Percentiles rank a stretch among this genome's conserved stretches.
Evolutionary conservation across 2,329 filamentous ascomycete species (phyloP).

Genomic region (Aspergillus ruber): DNA sequence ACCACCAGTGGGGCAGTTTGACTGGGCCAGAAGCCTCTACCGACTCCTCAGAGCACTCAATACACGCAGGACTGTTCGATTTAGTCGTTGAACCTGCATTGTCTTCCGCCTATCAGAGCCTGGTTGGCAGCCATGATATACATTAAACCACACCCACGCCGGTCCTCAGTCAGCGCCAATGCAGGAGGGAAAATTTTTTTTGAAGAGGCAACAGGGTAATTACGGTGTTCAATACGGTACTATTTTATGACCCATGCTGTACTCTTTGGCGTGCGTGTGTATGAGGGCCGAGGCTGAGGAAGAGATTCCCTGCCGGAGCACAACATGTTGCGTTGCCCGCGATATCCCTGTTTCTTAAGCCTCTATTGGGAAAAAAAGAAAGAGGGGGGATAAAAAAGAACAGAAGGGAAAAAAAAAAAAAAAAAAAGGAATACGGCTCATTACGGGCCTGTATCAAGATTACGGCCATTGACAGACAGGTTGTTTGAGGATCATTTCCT

Average conservation of each 20-base stretch:
- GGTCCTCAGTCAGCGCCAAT: neutral
- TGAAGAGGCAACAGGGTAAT: neutral
- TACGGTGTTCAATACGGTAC: neutral
- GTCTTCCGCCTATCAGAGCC: slow-evolving; percentile 14
- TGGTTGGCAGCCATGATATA: slow-evolving; percentile 8
- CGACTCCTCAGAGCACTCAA: neutral
- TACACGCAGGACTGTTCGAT: slow-evolving; percentile 2
- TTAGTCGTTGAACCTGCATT: slow-evolving; percentile 16
- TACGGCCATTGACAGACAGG: neutral
- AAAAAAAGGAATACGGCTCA: neutral
- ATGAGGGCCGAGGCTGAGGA: too few relatives aligned
- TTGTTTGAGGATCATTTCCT: slow-evolving; percentile 2
- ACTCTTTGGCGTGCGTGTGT: too few relatives aligned
- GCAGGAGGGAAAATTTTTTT: neutral
- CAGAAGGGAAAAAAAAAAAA: neutral
- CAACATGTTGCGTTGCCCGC: neutral
- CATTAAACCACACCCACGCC: neutral
- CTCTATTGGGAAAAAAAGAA: neutral
- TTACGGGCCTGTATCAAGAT: neutral
- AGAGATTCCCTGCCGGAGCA: neutral
- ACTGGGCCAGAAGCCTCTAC: neutral
- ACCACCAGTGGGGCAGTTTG: neutral
- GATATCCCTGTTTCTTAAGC: neutral
- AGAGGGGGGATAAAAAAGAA: neutral
- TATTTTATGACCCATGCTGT: neutral